Evolutionary conservation across 257 asterid genomes (phyloP), one percentile per base, ranked within the genome.

Genomic region (Salvia hispanica): DNA sequence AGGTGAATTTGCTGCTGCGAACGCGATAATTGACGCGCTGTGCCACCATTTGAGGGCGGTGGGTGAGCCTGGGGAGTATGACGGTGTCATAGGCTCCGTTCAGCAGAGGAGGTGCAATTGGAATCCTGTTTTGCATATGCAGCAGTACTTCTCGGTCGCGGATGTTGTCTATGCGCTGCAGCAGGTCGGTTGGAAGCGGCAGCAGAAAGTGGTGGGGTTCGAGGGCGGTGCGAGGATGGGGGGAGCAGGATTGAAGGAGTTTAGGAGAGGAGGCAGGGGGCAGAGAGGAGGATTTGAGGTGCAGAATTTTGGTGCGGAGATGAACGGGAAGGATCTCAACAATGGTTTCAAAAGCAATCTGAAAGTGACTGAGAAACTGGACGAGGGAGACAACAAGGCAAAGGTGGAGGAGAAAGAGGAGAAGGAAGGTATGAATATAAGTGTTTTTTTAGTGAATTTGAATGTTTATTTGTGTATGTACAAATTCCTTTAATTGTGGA

Each of bases 1-100:
- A 45, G 91, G 95, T 9, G 98, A 92, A 78, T 92, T 92, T 25
- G 98, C 97, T 0, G 97, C 98, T 3, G 89, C 98, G 3, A 92
- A 92, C 45, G 97, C 95, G 58, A 90, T 92, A 51, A 92, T 92
- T 16, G 97, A 92, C 70, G 88, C 97, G 5, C 74, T 92, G 63
- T 89, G 98, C 78, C 86, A 88, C 76, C 98, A 92, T 74, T 62
- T 92, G 73, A 75, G 86, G 73, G 62, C 72, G 34, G 79, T 82
- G 48, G 97, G 96, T 4, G 96, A 82, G 15, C 79, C 80, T 0
- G 95, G 89, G 66, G 98, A 92, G 76, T 90, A 92, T 53, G 98
- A 88, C 15, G 82, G 74, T 16, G 96, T 88, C 66, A 81, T 92
- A 46, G 86, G 84, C 44, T 72, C 86, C 36, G 74, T 92, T 50